These are phyloP conservation scores for Scopulariopsis brevicaulis DNA, from an alignment of 2,329 filamentous ascomycete species.

Conservation along the genomic window DNA sequence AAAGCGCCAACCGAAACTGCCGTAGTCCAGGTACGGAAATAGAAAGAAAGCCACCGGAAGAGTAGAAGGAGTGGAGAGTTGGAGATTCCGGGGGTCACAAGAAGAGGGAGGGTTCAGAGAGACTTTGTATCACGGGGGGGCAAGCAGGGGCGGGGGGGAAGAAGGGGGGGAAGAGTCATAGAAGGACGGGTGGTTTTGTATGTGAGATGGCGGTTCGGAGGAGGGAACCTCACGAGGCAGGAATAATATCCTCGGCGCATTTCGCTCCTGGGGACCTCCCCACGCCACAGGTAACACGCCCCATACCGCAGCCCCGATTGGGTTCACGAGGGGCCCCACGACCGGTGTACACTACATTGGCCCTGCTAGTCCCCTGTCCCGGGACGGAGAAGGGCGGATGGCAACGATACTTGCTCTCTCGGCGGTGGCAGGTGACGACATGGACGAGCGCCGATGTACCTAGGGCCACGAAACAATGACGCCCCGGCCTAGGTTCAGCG, in stretches of 20 bases:
- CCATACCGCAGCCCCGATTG: not conserved
- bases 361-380: no score
- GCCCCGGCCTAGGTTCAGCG: not conserved
- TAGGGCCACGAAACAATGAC: not conserved
- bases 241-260: not conserved
- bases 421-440: not conserved
- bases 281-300: not conserved
- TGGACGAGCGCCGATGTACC: not conserved
- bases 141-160: not conserved
- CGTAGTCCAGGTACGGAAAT: not conserved
- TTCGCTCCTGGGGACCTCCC: not conserved
- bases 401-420: not conserved
- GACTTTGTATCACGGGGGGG: not conserved
- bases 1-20: not conserved
- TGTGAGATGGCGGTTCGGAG: not conserved
- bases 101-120: not conserved
- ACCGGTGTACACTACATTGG: not conserved
- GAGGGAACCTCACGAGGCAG: not conserved
- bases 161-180: not conserved
- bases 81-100: not conserved
- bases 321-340: not conserved
- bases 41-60: not conserved
- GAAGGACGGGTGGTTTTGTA: not conserved
- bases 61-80: not conserved
- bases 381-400: no score